Evolutionary conservation across 1,284 basidiomycete species (phyloP), one percentile per base, ranked within the genome.

Genomic region (Schizophyllum commune): DNA sequence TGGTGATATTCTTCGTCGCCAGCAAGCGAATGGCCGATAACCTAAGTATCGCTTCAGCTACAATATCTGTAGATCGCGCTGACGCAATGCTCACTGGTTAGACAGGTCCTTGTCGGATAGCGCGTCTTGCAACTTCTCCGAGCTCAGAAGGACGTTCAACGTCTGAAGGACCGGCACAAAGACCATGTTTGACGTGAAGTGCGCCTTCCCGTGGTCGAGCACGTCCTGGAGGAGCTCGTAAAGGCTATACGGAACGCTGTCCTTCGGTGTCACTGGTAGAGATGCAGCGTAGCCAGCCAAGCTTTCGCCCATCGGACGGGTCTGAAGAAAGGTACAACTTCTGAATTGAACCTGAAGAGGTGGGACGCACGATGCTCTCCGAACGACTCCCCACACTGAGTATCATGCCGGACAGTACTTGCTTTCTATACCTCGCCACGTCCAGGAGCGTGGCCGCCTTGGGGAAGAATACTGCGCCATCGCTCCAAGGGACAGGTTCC

Each of bases 111-210:
- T 27, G 53, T 4, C 19, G 15, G 53, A 55, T 2, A 55, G 19
- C 11, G 20, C 53, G 9, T 21, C 53, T 19, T 89, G 71, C 59
- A 91, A 74, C 8, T 77, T 81, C 62, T 86, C 84, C 53, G 80
- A 83, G 67, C 91, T 86, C 6, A 93, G 77, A 20, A 96, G 73
- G 55, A 89, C 74, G 65, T 86, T 86, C 61, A 91, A 81, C 1
- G 88, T 87, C 66, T 91, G 88, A 63, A 95, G 73, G 1, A 90
- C 80, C 0, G 94, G 93, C 11, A 96, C 78, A 54, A 94, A 86
- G 34, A 89, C 73, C 32, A 79, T 77, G 69, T 96, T 96, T 4
- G 82, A 81, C 17, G 77, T 73, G 51, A 85, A 67, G 63, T 88
- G 84, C 32, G 75, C 69, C 64, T 79, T 79, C 0, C 77, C 83